A percentile compares a stretch with the other conserved stretches of the same genome.
Evolutionary conservation across 805 yeast genomes (phyloP).

Genomic region (Hanseniaspora guilliermondii): DNA sequence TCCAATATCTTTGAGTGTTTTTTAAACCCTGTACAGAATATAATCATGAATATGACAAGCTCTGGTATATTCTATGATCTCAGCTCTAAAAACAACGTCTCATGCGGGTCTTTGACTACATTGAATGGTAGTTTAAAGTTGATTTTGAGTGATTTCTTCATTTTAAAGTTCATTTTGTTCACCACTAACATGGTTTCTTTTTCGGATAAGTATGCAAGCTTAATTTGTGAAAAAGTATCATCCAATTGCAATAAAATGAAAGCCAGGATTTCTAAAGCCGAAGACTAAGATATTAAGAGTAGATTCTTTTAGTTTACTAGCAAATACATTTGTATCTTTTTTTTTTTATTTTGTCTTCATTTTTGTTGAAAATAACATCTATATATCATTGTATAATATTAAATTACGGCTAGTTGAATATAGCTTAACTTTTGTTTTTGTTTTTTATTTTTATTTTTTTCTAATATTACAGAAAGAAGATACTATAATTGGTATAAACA

Average conservation of each 20-base stretch:
- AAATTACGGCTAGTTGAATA: too few relatives aligned
- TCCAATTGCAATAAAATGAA: background rate
- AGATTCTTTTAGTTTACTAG: too few relatives aligned
- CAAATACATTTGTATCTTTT: too few relatives aligned
- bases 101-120: conserved; percentile 1
- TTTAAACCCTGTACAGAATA: conserved; percentile 11
- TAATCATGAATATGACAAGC: background rate
- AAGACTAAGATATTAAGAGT: too few relatives aligned
- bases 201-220: background rate
- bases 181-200: background rate
- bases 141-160: background rate
- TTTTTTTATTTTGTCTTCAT: too few relatives aligned
- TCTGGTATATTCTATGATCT: background rate
- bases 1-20: background rate
- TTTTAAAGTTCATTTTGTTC: background rate
- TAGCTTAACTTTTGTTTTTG: too few relatives aligned
- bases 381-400: too few relatives aligned
- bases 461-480: too few relatives aligned
- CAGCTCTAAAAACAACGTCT: background rate
- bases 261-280: too few relatives aligned
- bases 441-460: too few relatives aligned
- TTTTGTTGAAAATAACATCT: too few relatives aligned
- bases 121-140: background rate
- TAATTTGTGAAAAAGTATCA: background rate
- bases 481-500: too few relatives aligned